Conservation (phyloP, 2,329 filamentous ascomycete species). For the Neopestalotiopsis sp. region DNA sequence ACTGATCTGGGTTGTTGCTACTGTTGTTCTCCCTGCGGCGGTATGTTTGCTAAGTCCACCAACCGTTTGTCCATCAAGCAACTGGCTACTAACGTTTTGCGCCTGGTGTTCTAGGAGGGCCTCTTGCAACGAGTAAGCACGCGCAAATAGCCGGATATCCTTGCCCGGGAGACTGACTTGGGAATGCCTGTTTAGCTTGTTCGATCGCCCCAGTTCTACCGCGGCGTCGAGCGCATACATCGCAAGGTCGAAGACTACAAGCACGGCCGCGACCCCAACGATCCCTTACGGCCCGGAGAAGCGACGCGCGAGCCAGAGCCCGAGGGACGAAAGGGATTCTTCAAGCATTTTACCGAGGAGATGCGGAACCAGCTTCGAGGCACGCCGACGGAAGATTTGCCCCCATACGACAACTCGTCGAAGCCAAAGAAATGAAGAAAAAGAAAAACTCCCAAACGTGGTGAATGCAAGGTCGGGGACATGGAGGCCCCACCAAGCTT, state of each 20-base stretch:
- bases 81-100: neutral
- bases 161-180: neutral
- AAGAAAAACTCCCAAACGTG: neutral
- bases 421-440: neutral
- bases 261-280: constrained; percentile 55
- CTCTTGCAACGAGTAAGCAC: neutral
- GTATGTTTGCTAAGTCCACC: neutral
- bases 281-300: constrained; percentile 57
- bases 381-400: constrained; percentile 35
- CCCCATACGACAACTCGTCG: constrained; percentile 1
- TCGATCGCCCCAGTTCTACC: constrained; percentile 55
- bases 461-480: neutral
- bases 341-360: constrained; percentile 56
- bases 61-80: neutral
- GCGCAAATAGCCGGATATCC: neutral
- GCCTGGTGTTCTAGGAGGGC: neutral
- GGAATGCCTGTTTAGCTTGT: neutral
- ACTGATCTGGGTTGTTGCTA: neutral
- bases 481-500: neutral
- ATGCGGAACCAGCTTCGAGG: constrained; percentile 56
- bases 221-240: constrained; percentile 58
- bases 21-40: neutral
- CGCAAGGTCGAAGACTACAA: constrained; percentile 53
- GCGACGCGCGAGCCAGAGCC: constrained; percentile 48
- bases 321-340: constrained; percentile 37